Conservation (phyloP, 306 rosid species). For the Cucumis cinereus region DNA sequence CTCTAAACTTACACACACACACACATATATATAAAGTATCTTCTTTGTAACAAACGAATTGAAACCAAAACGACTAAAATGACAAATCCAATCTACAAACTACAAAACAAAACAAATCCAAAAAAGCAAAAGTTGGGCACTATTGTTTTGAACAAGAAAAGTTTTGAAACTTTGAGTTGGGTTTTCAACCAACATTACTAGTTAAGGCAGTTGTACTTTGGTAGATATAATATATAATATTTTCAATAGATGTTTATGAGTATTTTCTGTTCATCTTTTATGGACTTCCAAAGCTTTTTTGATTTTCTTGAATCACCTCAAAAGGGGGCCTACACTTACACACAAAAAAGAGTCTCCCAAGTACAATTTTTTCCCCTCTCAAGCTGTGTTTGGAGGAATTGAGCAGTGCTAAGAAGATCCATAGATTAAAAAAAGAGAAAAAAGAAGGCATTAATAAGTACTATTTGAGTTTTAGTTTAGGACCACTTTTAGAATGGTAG, state of each 20-base stretch:
- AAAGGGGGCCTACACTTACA: not conserved
- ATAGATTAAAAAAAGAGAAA: not conserved
- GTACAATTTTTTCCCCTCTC: not conserved
- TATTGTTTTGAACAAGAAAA: not conserved
- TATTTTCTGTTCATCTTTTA: not conserved
- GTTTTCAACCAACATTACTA: not conserved
- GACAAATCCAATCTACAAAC: no score
- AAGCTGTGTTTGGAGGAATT: constrained; percentile 1
- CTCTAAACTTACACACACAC: no score
- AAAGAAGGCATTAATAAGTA: constrained; percentile 1
- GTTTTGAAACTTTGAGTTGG: not conserved
- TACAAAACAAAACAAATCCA: no score
- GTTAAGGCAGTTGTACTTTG: constrained; percentile 10
- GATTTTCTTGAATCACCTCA: not conserved
- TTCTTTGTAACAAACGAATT: no score
- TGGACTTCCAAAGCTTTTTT: not conserved
- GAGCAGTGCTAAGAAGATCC: constrained; percentile 1
- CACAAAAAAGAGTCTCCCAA: not conserved
- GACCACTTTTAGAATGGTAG: constrained; percentile 3
- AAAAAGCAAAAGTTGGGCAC: not conserved
- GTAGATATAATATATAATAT: not conserved
- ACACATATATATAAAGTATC: no score
- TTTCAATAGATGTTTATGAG: not conserved
- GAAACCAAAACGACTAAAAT: no score
- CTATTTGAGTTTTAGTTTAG: constrained; percentile 1